Evolutionary conservation across 192 early-diverging fungal genomes (phyloP).

Genomic region (Coemansia sp.): DNA sequence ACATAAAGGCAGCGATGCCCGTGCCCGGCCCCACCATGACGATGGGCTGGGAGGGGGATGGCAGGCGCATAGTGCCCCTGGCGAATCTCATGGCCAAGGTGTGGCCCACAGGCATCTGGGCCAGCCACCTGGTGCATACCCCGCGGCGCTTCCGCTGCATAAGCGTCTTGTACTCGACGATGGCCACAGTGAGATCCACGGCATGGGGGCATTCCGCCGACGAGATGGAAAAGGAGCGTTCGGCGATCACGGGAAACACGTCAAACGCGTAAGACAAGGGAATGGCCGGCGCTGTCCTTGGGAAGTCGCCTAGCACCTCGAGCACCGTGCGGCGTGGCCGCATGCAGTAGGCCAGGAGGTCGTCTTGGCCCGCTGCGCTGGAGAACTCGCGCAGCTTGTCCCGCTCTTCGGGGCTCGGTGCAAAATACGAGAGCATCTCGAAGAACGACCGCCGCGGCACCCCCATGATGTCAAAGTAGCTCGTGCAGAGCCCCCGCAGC

Average conservation of each 20-base stretch:
- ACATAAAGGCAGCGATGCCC: slow-evolving; percentile 89
- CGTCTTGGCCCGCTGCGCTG: slow-evolving; percentile 76
- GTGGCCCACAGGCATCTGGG: slow-evolving; percentile 19
- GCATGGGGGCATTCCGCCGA: slow-evolving; percentile 47
- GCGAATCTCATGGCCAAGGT: slow-evolving; percentile 54
- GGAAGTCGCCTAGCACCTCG: slow-evolving; percentile 86
- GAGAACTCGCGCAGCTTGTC: slow-evolving; percentile 83
- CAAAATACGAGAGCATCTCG: slow-evolving; percentile 80
- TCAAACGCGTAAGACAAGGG: slow-evolving; percentile 83
- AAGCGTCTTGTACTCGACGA: slow-evolving; percentile 83
- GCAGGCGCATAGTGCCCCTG: slow-evolving; percentile 66
- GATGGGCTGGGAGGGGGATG: slow-evolving; percentile 57
- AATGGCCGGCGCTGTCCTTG: slow-evolving; percentile 55
- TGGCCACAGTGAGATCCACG: slow-evolving; percentile 78
- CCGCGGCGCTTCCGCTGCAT: slow-evolving; percentile 72
- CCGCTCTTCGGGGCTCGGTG: slow-evolving; percentile 61
- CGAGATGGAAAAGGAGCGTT: slow-evolving; percentile 85
- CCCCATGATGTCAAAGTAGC: slow-evolving; percentile 81
- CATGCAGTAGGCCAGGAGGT: slow-evolving; percentile 85
- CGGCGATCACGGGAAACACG: slow-evolving; percentile 75
- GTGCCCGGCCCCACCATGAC: slow-evolving; percentile 88
- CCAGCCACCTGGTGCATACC: slow-evolving; percentile 80
- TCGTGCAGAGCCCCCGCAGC: slow-evolving; percentile 70
- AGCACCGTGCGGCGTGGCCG: slow-evolving; percentile 73
- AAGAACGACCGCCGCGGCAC: slow-evolving; percentile 91